A percentile compares a stretch with the other conserved stretches of the same genome.
Evolutionary conservation across 768 basidiomycete genomes (phyloP).

Genomic region (Nidula microcarpa): DNA sequence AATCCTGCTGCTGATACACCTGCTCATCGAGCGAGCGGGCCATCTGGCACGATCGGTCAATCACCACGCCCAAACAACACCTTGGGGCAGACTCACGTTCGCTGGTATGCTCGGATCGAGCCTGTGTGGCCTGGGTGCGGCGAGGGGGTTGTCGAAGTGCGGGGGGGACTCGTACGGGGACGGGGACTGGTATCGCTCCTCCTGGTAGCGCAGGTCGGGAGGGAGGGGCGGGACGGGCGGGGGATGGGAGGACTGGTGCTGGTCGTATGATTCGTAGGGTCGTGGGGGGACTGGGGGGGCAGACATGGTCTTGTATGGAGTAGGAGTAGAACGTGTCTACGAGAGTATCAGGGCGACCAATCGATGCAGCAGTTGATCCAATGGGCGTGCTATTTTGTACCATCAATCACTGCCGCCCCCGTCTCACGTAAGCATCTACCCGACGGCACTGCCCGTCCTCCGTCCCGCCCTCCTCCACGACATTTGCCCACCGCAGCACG

Average conservation of each 20-base stretch:
- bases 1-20: slow-evolving; percentile 5
- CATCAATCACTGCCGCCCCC: too few relatives aligned
- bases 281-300: slow-evolving; percentile 25
- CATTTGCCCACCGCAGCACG: too few relatives aligned
- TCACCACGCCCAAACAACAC: background rate
- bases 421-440: too few relatives aligned
- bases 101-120: slow-evolving; percentile 57
- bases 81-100: slow-evolving; percentile 42
- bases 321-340: too few relatives aligned
- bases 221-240: slow-evolving; percentile 53
- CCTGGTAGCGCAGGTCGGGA: slow-evolving; percentile 25
- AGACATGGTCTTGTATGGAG: background rate
- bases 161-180: slow-evolving; percentile 36
- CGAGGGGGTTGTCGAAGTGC: slow-evolving; percentile 53
- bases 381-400: too few relatives aligned
- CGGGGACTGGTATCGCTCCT: slow-evolving; percentile 18
- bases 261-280: slow-evolving; percentile 15
- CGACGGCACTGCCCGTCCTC: too few relatives aligned
- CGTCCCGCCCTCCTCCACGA: too few relatives aligned
- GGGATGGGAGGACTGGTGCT: slow-evolving; percentile 11
- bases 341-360: too few relatives aligned
- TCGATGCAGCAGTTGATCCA: too few relatives aligned
- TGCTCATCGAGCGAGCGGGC: slow-evolving; percentile 58
- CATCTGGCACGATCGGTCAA: slow-evolving; percentile 40
- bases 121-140: slow-evolving; percentile 65